These are phyloP conservation scores for Stagonosporopsis cucurbitacearum DNA, from an alignment of 2,329 filamentous ascomycete species.

Conservation along the genomic window DNA sequence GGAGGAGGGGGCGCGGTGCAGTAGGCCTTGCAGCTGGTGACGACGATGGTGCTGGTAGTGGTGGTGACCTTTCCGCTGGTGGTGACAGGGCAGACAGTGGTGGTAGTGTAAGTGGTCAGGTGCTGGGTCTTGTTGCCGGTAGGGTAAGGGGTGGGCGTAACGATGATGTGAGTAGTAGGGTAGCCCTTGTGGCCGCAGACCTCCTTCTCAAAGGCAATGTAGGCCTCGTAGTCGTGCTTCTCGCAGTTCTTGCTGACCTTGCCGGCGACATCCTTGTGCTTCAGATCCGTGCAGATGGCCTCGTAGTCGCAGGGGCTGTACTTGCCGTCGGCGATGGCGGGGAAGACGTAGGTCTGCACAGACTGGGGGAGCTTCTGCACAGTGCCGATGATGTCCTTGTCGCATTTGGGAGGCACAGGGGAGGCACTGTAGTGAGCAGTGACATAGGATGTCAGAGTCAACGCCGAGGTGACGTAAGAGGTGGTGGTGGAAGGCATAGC, in stretches of 20 bases:
- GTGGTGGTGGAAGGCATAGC: slow-evolving; percentile 14
- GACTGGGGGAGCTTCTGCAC: slow-evolving; percentile 12
- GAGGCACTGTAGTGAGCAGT: slow-evolving; percentile 14
- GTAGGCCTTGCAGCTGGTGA: slow-evolving; percentile 9
- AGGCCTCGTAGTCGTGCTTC: slow-evolving; percentile 9
- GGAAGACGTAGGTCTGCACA: slow-evolving; percentile 20
- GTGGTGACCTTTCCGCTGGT: slow-evolving; percentile 7
- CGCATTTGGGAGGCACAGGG: slow-evolving; percentile 8
- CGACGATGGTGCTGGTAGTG: slow-evolving; percentile 17
- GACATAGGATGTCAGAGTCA: slow-evolving; percentile 15
- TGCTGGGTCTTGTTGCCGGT: slow-evolving; percentile 4
- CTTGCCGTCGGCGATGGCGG: slow-evolving; percentile 17
- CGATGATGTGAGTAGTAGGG: slow-evolving; percentile 12
- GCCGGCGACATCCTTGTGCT: slow-evolving; percentile 10
- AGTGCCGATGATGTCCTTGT: slow-evolving; percentile 12
- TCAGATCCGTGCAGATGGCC: slow-evolving; percentile 6
- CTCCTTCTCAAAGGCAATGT: slow-evolving; percentile 6
- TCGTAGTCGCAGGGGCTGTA: slow-evolving; percentile 8
- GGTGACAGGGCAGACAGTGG: slow-evolving; percentile 11
- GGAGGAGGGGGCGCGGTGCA: slow-evolving; percentile 14
- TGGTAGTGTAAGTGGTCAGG: slow-evolving; percentile 14
- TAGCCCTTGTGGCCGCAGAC: slow-evolving; percentile 5
- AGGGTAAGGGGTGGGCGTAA: slow-evolving; percentile 14
- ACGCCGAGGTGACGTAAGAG: slow-evolving; percentile 12
- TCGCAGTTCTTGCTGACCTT: slow-evolving; percentile 13